A percentile compares a stretch with the other conserved stretches of the same genome.
These are phyloP conservation scores for Penicillium sp. DNA, from an alignment of 2,329 filamentous ascomycete genomes.

Conservation along the genomic window DNA sequence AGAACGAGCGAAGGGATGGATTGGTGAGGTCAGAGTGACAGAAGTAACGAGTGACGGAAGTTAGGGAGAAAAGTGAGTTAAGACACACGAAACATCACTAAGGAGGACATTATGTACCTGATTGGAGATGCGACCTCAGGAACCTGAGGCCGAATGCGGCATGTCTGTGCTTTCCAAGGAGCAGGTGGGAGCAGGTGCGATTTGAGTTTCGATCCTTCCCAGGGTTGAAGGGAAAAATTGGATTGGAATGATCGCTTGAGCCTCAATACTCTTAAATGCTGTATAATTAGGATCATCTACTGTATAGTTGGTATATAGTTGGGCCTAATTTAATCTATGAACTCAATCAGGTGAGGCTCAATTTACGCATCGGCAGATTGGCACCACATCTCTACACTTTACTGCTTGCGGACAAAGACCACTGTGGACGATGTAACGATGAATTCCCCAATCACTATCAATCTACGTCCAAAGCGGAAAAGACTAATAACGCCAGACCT, in stretches of 20 bases:
- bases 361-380: neutral
- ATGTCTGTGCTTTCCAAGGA: neutral
- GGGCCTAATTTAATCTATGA: neutral
- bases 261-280: no score
- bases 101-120: neutral
- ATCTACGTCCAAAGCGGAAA: constrained; percentile 16
- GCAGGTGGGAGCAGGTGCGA: neutral
- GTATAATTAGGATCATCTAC: no score
- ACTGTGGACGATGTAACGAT: neutral
- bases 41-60: constrained; percentile 6
- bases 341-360: neutral
- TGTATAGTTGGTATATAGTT: neutral
- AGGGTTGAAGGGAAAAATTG: neutral
- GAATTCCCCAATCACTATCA: constrained; percentile 15
- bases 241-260: neutral
- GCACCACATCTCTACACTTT: neutral
- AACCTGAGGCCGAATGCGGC: constrained; percentile 1
- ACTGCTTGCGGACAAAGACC: constrained; percentile 21
- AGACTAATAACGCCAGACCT: neutral
- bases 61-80: constrained; percentile 2
- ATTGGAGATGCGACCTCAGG: neutral
- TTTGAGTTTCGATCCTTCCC: neutral
- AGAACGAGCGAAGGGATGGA: constrained; percentile 3
- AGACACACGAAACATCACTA: neutral
- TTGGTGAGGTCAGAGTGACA: constrained; percentile 18